These are phyloP conservation scores for Fraxinus excelsior DNA, from an alignment of 257 asterid genomes.

Conservation along the genomic window DNA sequence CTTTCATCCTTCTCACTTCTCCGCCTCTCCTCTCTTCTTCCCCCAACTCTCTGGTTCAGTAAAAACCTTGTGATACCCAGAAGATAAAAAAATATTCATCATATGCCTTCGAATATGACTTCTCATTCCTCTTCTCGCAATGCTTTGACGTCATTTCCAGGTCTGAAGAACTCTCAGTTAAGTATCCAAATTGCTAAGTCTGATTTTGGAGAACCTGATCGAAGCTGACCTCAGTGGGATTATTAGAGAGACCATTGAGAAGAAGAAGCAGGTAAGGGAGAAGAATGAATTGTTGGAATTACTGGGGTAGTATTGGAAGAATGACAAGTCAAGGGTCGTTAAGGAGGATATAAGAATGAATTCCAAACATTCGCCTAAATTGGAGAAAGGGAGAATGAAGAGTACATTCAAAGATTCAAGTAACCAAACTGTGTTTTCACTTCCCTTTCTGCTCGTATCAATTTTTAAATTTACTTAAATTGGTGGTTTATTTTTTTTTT, in stretches of 20 bases:
- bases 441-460: not conserved
- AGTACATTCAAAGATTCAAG: conserved; percentile 29
- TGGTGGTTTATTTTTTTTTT: not conserved
- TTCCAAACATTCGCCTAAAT: conserved; percentile 8
- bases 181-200: conserved; percentile 43
- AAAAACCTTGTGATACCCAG: too few relatives aligned
- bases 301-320: conserved; percentile 58
- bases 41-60: too few relatives aligned
- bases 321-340: conserved; percentile 45
- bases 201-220: conserved; percentile 62
- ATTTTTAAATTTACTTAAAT: not conserved
- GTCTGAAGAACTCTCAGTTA: conserved; percentile 52
- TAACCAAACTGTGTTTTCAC: not conserved
- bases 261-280: conserved; percentile 67
- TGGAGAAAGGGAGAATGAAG: conserved; percentile 2
- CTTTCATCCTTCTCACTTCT: too few relatives aligned
- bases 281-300: conserved; percentile 63
- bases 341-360: conserved; percentile 45
- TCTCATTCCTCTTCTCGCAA: conserved; percentile 73
- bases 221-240: conserved; percentile 55
- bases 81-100: too few relatives aligned
- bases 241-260: conserved; percentile 57
- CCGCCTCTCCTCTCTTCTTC: too few relatives aligned
- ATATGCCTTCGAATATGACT: too few relatives aligned
- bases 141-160: conserved; percentile 66